Percentiles rank a stretch among this genome's conserved stretches.
These are phyloP conservation scores for Chlamydomonas urium DNA, from an alignment of 139 green algal species.

Conservation along the genomic window DNA sequence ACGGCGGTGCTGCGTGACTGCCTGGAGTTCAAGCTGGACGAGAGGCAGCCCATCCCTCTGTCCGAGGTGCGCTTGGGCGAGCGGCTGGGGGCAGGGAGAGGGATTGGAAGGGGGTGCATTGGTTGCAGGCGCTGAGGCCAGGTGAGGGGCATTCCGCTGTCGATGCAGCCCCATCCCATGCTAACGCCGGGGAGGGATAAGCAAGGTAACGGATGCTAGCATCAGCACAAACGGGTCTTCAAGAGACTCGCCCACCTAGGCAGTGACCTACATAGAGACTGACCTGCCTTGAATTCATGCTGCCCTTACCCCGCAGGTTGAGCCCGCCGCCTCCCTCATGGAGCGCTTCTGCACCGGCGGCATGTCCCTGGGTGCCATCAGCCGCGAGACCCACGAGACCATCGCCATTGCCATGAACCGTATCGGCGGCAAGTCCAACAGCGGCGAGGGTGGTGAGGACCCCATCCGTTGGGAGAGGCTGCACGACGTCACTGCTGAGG, in stretches of 20 bases:
- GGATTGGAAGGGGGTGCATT: too few species aligned
- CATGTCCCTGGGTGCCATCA: slow-evolving; percentile 97
- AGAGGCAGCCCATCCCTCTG: slow-evolving; percentile 60
- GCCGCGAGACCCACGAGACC: slow-evolving; percentile 93
- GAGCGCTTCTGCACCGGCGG: slow-evolving; percentile 96
- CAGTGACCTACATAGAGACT: too few species aligned
- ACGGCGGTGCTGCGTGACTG: slow-evolving; percentile 84
- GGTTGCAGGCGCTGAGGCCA: too few species aligned
- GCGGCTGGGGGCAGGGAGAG: too few species aligned
- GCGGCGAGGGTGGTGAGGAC: slow-evolving; percentile 92
- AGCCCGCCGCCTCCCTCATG: slow-evolving; percentile 87
- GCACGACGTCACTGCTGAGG: slow-evolving; percentile 69
- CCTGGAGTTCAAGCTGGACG: slow-evolving; percentile 76
- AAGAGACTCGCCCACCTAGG: slow-evolving; percentile 3
- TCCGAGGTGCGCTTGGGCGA: too few species aligned
- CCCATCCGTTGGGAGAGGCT: slow-evolving; percentile 75
- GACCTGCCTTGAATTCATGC: too few species aligned
- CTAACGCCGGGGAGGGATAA: too few species aligned
- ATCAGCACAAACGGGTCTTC: too few species aligned
- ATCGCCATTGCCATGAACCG: slow-evolving; percentile 99
- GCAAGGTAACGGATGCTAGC: too few species aligned
- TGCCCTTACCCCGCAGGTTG: slow-evolving; percentile 39
- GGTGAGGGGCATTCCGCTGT: too few species aligned
- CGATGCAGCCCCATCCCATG: too few species aligned
- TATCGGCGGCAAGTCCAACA: slow-evolving; percentile 95